A percentile compares a stretch with the other conserved stretches of the same genome.
These are phyloP conservation scores for Cryptococcus depauperatus DNA, from an alignment of 1,284 basidiomycete genomes.

Conservation along the genomic window DNA sequence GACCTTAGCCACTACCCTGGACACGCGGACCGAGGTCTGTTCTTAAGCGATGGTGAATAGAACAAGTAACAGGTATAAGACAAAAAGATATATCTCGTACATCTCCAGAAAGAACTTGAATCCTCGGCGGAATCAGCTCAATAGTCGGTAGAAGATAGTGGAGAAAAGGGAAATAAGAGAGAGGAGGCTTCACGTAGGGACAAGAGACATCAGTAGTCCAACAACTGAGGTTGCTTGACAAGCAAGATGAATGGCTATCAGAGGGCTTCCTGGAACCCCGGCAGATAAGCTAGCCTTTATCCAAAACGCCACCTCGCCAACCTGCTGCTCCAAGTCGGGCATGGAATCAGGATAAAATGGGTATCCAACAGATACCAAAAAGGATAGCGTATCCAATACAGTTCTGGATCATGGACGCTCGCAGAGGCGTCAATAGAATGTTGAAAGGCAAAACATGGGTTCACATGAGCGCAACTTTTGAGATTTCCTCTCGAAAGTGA, in stretches of 20 bases:
- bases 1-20: constrained; percentile 23
- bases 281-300: neutral
- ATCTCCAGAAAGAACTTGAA: constrained; percentile 28
- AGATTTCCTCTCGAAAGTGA: neutral
- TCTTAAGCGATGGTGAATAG: constrained; percentile 29
- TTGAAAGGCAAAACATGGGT: too few relatives aligned
- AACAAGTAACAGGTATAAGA: constrained; percentile 27
- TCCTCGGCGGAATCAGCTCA: constrained; percentile 19
- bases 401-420: neutral
- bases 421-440: neutral
- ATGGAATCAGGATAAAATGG: constrained; percentile 5
- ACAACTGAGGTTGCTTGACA: constrained; percentile 2
- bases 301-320: neutral
- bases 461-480: neutral
- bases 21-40: constrained; percentile 19
- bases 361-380: constrained; percentile 1
- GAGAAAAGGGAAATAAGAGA: constrained; percentile 25
- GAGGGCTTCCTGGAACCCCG: constrained; percentile 1
- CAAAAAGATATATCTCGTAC: constrained; percentile 25
- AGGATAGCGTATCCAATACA: constrained; percentile 1
- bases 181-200: constrained; percentile 26
- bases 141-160: constrained; percentile 24
- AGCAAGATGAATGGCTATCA: constrained; percentile 3
- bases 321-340: neutral
- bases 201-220: constrained; percentile 21